Evolutionary conservation across 1,284 basidiomycete genomes (phyloP), one percentile per base, ranked within the genome.

Genomic region (Papiliotrema nemorosa): DNA sequence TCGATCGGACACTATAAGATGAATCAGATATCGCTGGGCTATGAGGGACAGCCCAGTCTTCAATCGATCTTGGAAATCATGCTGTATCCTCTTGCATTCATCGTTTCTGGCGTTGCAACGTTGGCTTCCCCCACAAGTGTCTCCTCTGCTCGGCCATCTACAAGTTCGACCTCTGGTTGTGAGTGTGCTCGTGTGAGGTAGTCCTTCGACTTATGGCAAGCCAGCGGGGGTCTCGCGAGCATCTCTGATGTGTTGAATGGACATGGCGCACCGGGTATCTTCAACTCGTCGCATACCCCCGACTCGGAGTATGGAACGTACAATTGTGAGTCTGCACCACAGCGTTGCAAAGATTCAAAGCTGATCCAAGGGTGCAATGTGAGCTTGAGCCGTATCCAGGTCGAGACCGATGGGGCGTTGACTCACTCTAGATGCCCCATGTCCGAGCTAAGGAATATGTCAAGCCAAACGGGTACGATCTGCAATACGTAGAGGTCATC

Each of bases 401-500:
- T 24, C n/a, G n/a, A 35, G 25, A n/a, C 12, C 29, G 34, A 5
- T 14, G 10, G n/a, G 37, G 35, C 21, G 20, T 24, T 14, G 22
- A 20, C 47, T n/a, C n/a, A n/a, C n/a, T n/a, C n/a, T n/a, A 63
- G 61, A 69, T 67, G 65, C 65, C 65, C 2, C 65, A 67, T 38
- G 63, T 67, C 2, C 46, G 63, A 29, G 44, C 40, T 27, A 50
- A 37, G 25, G 65, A 67, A 47, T 67, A 67, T 53, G 37, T 46
- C 21, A 41, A 48, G 0, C 63, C 61, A 1, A 31, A 48, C 3
- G 60, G 61, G 12, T 67, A 64, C 43, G 24, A 55, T 34, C 59
- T 69, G 16, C 38, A 59, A 27, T 71, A 71, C 47, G 53, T 70
- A 43, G 67, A 71, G 47, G 64, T 68, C 16, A 66, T 71, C 35